Evolutionary conservation across 495 filamentous ascomycete species (phyloP), one percentile per base, ranked within the genome.

Genomic region (Trichoderma reesei): DNA sequence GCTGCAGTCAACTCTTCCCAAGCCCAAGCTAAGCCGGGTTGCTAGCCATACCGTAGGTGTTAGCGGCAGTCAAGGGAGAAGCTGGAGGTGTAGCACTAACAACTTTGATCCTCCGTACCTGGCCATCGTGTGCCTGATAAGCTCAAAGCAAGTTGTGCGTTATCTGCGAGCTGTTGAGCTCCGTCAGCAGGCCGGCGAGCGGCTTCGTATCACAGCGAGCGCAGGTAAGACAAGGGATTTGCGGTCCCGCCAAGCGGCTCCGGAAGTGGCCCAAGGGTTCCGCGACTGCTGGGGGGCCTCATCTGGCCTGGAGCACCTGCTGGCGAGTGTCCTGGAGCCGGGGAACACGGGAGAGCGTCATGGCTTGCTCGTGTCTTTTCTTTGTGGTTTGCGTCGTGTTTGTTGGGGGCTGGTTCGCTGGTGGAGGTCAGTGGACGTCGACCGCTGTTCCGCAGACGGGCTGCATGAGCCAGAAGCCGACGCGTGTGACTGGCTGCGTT

Each of bases 111-210:
- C 11, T 48, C n/a, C 44, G n/a, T n/a, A 20, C 44, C 44, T 48
- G n/a, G 37, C n/a, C 51, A 56, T 34, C 20, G 51, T 31, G 18
- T 56, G 51, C 26, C 51, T 56, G 51, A 56, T 56, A 56, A 56
- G 51, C 18, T 36, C 31, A 10, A 56, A 26, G 8, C 51, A 31
- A 5, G 34, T 26, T 20, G 34, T 3, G 31, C 51, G 26, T 56
- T 31, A 56, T 56, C 26, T 1, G 51, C 31, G 5, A 56, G 31
- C 16, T 5, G 26, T 33, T 26, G 20, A 1, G 20, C 51, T 56
- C 44, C 44, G n/a, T 48, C n/a, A 48, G 44, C 44, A 48, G 10
- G 44, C 44, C 44, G 44, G 44, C 16, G 16, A 20, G n/a, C 44
- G 44, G 44, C 7, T 48, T 48, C 44, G 16, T 48, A 48, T 48